phyloP scores from a whole-genome alignment of 148 eudicot genomes.

The Rhododendron ferrugineum region DNA sequence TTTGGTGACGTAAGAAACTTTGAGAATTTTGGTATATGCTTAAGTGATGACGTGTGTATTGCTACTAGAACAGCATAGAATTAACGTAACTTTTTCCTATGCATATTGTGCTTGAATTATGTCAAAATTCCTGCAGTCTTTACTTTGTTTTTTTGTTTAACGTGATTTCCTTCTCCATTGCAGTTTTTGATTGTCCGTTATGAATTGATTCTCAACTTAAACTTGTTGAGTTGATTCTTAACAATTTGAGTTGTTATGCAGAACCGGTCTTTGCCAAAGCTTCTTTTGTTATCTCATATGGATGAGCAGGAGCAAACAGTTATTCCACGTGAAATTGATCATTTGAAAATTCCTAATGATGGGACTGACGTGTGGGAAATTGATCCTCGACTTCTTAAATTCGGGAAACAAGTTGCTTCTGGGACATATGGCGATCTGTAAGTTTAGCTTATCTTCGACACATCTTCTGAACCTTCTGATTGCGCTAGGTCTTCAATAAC shows the following conservation, averaged over 20 bases:
- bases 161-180: slow-evolving; percentile 7
- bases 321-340: slow-evolving; percentile 38
- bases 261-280: slow-evolving; percentile 67
- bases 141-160: neutral
- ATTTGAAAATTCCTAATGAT: slow-evolving; percentile 77
- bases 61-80: neutral
- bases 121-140: neutral
- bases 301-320: slow-evolving; percentile 41
- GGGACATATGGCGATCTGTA: slow-evolving; percentile 99
- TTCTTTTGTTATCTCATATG: slow-evolving; percentile 41
- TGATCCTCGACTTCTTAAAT: slow-evolving; percentile 68
- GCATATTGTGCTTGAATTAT: neutral
- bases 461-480: neutral
- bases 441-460: slow-evolving; percentile 23
- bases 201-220: slow-evolving; percentile 5
- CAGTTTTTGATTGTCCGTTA: neutral
- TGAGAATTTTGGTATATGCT: neutral
- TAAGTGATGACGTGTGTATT: neutral
- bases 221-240: neutral
- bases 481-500: neutral
- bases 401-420: slow-evolving; percentile 81
- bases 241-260: slow-evolving; percentile 26
- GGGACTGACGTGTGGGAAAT: slow-evolving; percentile 99
- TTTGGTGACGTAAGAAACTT: neutral
- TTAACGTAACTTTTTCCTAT: neutral